Percentiles rank a stretch among this genome's conserved stretches.
phyloP scores from a whole-genome alignment of 768 basidiomycete species.

The Fistulinella prunicolor region DNA sequence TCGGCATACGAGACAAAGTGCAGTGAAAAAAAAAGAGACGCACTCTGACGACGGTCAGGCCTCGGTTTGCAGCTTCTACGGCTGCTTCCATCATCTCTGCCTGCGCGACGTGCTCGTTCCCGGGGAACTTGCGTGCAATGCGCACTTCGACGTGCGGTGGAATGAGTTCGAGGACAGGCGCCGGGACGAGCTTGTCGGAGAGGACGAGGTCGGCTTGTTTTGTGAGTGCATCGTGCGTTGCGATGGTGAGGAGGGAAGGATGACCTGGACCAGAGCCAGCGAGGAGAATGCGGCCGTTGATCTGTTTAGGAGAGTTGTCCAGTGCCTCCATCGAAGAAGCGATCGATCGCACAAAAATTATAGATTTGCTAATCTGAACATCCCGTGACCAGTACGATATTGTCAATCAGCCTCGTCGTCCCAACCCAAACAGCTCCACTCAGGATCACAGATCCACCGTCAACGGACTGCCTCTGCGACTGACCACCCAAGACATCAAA shows the following conservation, averaged over 20 bases:
- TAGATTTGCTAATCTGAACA: neutral
- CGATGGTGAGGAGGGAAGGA: slow-evolving; percentile 85
- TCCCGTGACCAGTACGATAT: slow-evolving; percentile 53
- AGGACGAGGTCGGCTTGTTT: slow-evolving; percentile 82
- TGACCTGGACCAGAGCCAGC: slow-evolving; percentile 96
- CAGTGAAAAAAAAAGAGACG: slow-evolving; percentile 24
- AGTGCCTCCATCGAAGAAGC: no score
- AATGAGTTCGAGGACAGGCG: slow-evolving; percentile 81
- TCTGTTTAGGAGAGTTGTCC: slow-evolving; percentile 14
- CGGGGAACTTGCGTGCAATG: slow-evolving; percentile 96
- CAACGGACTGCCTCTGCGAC: slow-evolving; percentile 25
- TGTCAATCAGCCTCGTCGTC: slow-evolving; percentile 89
- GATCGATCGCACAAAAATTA: no score
- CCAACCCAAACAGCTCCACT: slow-evolving; percentile 89
- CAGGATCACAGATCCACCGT: slow-evolving; percentile 51
- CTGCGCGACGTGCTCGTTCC: slow-evolving; percentile 94
- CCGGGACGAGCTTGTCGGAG: slow-evolving; percentile 94
- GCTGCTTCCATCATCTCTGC: slow-evolving; percentile 93
- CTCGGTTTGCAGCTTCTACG: slow-evolving; percentile 73
- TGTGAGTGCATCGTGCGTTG: slow-evolving; percentile 79
- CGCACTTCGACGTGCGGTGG: slow-evolving; percentile 69
- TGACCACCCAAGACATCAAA: slow-evolving; percentile 58
- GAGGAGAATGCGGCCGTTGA: slow-evolving; percentile 74
- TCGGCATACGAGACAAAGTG: neutral
- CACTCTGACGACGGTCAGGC: slow-evolving; percentile 85